Evolutionary conservation across 495 filamentous ascomycete species (phyloP).

Genomic region (Penicillium taxi): DNA sequence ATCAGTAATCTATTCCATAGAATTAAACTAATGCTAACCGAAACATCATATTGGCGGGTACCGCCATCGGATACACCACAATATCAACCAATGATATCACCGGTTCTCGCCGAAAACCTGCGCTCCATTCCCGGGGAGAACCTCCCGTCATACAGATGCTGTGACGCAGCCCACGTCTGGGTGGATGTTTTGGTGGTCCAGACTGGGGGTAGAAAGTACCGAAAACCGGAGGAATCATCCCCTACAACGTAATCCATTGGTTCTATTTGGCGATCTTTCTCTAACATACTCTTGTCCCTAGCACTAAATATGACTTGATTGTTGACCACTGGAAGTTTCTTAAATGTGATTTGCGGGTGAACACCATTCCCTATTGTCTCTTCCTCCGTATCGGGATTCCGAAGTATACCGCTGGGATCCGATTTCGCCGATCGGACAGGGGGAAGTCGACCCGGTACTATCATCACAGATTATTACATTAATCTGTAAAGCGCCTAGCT

Average conservation of each 20-base stretch:
- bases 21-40: slow-evolving; percentile 2
- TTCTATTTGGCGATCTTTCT: background rate
- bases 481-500: too few species aligned
- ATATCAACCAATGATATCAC: slow-evolving; percentile 11
- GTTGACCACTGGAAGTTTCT: slow-evolving; percentile 7
- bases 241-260: background rate
- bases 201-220: slow-evolving; percentile 21
- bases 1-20: too few species aligned
- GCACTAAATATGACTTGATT: background rate
- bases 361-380: slow-evolving; percentile 10
- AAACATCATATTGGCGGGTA: slow-evolving; percentile 8
- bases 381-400: slow-evolving; percentile 22
- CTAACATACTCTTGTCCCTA: too few species aligned
- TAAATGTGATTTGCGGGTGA: slow-evolving; percentile 13
- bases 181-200: slow-evolving; percentile 1
- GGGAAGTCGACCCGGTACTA: too few species aligned
- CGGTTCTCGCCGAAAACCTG: slow-evolving; percentile 17
- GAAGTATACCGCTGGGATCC: slow-evolving; percentile 8
- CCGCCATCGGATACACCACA: slow-evolving; percentile 15
- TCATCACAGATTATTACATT: too few species aligned
- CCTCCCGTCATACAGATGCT: too few species aligned
- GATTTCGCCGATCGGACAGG: slow-evolving; percentile 19
- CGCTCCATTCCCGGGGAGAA: slow-evolving; percentile 13
- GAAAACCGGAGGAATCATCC: slow-evolving; percentile 15
- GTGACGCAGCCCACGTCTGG: too few species aligned